Conservation (phyloP, 768 basidiomycete species). For the Obba rivulosa region DNA sequence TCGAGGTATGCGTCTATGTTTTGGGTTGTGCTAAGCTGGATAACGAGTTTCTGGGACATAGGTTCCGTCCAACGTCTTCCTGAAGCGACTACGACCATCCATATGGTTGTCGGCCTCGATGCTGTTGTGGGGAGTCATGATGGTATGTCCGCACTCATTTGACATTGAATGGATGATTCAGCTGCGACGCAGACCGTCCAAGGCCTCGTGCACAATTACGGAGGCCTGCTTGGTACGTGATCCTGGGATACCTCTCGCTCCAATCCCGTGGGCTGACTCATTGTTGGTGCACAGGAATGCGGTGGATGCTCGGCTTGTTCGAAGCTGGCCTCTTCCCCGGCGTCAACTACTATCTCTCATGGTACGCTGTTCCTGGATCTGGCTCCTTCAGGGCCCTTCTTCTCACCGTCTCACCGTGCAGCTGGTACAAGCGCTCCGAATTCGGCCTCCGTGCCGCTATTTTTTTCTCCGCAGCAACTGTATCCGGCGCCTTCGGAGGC, state of each 20-base stretch:
- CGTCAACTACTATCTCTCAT: slow-evolving; percentile 69
- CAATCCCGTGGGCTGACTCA: background rate
- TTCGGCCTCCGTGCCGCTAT: slow-evolving; percentile 51
- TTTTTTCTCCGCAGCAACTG: slow-evolving; percentile 61
- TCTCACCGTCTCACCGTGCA: slow-evolving; percentile 20
- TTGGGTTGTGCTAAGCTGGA: background rate
- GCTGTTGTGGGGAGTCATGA: slow-evolving; percentile 71
- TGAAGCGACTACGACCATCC: slow-evolving; percentile 71
- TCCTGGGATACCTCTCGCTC: background rate
- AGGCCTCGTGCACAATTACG: slow-evolving; percentile 64
- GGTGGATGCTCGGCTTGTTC: slow-evolving; percentile 68
- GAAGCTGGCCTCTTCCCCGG: slow-evolving; percentile 55
- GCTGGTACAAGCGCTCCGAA: slow-evolving; percentile 71
- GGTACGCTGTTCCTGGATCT: slow-evolving; percentile 34
- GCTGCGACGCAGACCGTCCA: slow-evolving; percentile 51
- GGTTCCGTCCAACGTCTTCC: slow-evolving; percentile 68
- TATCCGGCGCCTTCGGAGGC: slow-evolving; percentile 80
- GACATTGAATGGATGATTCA: background rate
- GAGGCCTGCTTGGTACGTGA: slow-evolving; percentile 57
- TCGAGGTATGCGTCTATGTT: slow-evolving; percentile 43
- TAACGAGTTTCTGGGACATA: slow-evolving; percentile 11
- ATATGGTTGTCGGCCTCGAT: slow-evolving; percentile 73
- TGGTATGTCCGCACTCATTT: slow-evolving; percentile 37
- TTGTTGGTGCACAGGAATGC: slow-evolving; percentile 41
- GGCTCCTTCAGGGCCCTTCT: slow-evolving; percentile 3